phyloP scores from a whole-genome alignment of 371 early-diverging fungal species.

The Dinochytrium kinnereticum region DNA sequence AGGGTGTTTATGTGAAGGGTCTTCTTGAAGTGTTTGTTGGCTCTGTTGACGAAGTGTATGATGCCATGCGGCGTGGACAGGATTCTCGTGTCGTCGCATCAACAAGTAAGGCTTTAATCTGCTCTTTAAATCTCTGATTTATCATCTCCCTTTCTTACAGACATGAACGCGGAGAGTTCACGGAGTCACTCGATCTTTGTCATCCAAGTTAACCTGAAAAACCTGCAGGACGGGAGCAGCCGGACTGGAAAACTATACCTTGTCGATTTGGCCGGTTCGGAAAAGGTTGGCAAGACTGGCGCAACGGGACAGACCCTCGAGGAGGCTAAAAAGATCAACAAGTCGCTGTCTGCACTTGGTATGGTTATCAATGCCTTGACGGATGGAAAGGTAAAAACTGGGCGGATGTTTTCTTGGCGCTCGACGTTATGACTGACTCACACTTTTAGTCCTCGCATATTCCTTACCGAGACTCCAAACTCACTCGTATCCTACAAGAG shows the following conservation, averaged over 20 bases:
- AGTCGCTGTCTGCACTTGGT: slow-evolving; percentile 95
- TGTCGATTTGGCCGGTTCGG: slow-evolving; percentile 99
- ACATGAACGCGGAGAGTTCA: slow-evolving; percentile 98
- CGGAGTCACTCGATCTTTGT: slow-evolving; percentile 98
- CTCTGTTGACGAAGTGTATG: slow-evolving; percentile 91
- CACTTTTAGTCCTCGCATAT: slow-evolving; percentile 84
- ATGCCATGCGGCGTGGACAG: slow-evolving; percentile 92
- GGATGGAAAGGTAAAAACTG: slow-evolving; percentile 72
- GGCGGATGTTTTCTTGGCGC: neutral
- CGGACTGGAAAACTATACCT: slow-evolving; percentile 92
- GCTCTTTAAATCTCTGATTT: slow-evolving; percentile 1
- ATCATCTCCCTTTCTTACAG: slow-evolving; percentile 49
- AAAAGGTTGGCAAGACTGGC: slow-evolving; percentile 95
- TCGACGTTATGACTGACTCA: slow-evolving; percentile 11
- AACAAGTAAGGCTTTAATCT: slow-evolving; percentile 73
- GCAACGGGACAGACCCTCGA: slow-evolving; percentile 98
- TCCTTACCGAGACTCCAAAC: slow-evolving; percentile 98
- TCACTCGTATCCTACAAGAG: slow-evolving; percentile 98
- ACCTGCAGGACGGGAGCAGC: slow-evolving; percentile 84
- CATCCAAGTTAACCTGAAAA: slow-evolving; percentile 93
- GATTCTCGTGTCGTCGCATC: slow-evolving; percentile 87
- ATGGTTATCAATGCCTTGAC: slow-evolving; percentile 99
- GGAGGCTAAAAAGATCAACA: slow-evolving; percentile 99
- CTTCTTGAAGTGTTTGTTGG: slow-evolving; percentile 92
- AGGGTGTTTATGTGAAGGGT: slow-evolving; percentile 96